Conservation (phyloP, 1,284 basidiomycete genomes). For the Leccinum ponderosum region DNA sequence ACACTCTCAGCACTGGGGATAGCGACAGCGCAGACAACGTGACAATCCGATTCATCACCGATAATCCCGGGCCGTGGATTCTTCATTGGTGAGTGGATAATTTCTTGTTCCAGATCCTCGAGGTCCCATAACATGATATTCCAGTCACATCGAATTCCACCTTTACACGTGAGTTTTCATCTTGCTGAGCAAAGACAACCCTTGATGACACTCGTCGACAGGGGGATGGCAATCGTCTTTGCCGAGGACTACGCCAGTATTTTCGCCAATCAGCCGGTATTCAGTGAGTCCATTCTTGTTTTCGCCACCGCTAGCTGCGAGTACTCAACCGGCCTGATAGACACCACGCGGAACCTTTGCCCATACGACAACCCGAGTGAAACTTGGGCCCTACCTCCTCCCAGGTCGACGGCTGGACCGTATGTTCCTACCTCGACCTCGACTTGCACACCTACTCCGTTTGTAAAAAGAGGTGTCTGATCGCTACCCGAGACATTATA, state of each 20-base stretch:
- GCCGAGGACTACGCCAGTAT: conserved; percentile 14
- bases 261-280: neutral
- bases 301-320: neutral
- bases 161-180: conserved; percentile 21
- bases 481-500: neutral
- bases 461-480: neutral
- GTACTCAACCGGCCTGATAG: neutral
- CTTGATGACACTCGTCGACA: neutral
- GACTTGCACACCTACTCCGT: conserved; percentile 6
- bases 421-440: conserved; percentile 11
- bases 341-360: conserved; percentile 7
- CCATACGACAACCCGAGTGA: conserved; percentile 14
- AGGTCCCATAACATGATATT: neutral
- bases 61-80: conserved; percentile 31
- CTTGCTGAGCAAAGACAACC: neutral
- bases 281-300: neutral
- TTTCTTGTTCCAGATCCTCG: neutral
- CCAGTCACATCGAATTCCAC: conserved; percentile 32
- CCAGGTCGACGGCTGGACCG: conserved; percentile 7
- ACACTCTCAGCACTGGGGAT: conserved; percentile 25
- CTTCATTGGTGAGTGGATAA: conserved; percentile 19
- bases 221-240: conserved; percentile 18
- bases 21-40: conserved; percentile 25
- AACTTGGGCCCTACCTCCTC: conserved; percentile 12
- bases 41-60: conserved; percentile 16